Evolutionary conservation across 768 basidiomycete species (phyloP), one percentile per base, ranked within the genome.

Genomic region (Asterophora lycoperdoides): DNA sequence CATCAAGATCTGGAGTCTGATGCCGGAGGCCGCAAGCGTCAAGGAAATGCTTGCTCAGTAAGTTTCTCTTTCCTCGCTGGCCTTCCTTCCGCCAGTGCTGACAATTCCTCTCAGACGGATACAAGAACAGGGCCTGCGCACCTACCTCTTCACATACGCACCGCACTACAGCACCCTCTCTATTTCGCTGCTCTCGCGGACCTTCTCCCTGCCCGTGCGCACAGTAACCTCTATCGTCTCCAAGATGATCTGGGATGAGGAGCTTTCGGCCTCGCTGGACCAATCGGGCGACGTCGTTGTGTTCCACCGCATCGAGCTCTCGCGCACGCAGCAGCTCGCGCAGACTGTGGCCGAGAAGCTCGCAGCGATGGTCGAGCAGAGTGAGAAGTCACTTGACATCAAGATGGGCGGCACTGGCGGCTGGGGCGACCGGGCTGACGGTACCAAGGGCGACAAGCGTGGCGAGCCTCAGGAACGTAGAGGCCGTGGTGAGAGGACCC

Each of bases 191-290:
- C 81, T 99, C 29, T 85, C 94, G 8, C 77, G 81, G 40, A 94
- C 92, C 1, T 97, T 98, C 72, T 84, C 84, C 8, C 74, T 98
- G 26, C 79, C 94, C 3, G 68, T 85, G 41, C 80, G 86, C 35
- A 72, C 84, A 4, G 91, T 97, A 4, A 92, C 86, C 7, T 92
- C 93, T 10, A 83, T 96, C 56, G 89, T 97, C 34, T 94, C 91
- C 20, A 91, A 93, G 68, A 97, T 99, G 96, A 96, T 98, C 59
- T 97, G 94, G 92, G 92, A 79, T 60, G 96, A 97, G 60, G 93
- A 97, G 62, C 74, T 99, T 9, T 76, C 87, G 1, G 96, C 95
- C 2, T 94, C 93, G 13, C 75, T 98, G 46, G 96, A 98, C 65
- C 92, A 90, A 63, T 85, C 90, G 14, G 84, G 84, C 18, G 86